phyloP scores from a whole-genome alignment of 495 filamentous ascomycete species.

The Xylaria curta region DNA sequence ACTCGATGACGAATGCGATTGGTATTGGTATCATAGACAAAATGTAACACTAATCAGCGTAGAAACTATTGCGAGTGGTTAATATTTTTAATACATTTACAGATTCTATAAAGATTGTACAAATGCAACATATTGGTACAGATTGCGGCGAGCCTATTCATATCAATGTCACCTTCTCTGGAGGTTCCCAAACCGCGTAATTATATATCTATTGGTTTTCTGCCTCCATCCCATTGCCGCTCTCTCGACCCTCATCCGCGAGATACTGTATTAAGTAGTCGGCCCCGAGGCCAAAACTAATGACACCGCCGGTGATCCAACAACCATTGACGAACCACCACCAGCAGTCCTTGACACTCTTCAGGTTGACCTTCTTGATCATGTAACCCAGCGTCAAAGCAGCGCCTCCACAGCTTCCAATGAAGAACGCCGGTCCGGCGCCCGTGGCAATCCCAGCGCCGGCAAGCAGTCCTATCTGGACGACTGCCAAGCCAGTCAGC shows the following conservation, averaged over 20 bases:
- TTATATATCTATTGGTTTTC: not conserved
- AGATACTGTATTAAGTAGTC: slow-evolving; percentile 58
- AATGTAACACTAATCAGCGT: not conserved
- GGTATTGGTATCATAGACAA: not conserved
- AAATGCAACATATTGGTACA: slow-evolving; percentile 12
- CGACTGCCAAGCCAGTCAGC: slow-evolving; percentile 73
- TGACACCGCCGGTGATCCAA: slow-evolving; percentile 61
- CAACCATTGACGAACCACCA: slow-evolving; percentile 87
- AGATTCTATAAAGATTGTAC: not conserved
- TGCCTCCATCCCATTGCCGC: not conserved
- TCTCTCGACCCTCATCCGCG: not conserved
- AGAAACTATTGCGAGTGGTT: not conserved
- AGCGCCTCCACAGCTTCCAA: slow-evolving; percentile 84
- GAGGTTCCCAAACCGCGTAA: not conserved
- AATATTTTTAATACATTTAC: not conserved
- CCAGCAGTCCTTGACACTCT: slow-evolving; percentile 87
- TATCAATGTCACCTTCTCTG: not conserved
- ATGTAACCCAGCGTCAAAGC: slow-evolving; percentile 77
- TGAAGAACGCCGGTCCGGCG: slow-evolving; percentile 83
- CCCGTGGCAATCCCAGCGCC: slow-evolving; percentile 75
- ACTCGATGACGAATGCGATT: no score
- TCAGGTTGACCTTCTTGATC: slow-evolving; percentile 87
- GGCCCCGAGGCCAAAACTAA: slow-evolving; percentile 56
- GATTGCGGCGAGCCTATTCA: not conserved
- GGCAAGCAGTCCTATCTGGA: slow-evolving; percentile 80